Evolutionary conservation across 2,329 filamentous ascomycete species (phyloP).

Genomic region (Arachnopeziza araneosa): DNA sequence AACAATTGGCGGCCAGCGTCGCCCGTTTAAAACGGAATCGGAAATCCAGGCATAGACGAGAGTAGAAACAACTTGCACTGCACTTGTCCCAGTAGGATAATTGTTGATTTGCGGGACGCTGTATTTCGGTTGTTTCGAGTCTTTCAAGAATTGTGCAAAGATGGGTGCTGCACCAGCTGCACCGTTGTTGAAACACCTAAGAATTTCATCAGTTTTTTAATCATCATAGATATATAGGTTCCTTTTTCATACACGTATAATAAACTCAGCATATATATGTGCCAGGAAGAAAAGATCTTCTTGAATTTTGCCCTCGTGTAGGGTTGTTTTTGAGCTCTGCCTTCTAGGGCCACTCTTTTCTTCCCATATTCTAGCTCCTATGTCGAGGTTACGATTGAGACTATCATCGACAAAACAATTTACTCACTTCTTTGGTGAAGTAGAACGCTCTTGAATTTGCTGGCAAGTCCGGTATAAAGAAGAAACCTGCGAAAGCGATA

Average conservation of each 20-base stretch:
- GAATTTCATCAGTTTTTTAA: background rate
- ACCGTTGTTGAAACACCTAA: background rate
- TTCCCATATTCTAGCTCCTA: constrained; percentile 40
- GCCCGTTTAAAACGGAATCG: constrained; percentile 52
- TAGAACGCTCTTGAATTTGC: constrained; percentile 38
- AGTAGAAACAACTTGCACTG: constrained; percentile 46
- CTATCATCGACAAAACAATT: constrained; percentile 65
- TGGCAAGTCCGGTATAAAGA: constrained; percentile 41
- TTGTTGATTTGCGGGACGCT: constrained; percentile 46
- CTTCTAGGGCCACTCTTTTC: constrained; percentile 45
- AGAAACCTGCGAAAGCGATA: constrained; percentile 48
- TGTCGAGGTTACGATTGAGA: constrained; percentile 33
- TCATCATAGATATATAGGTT: background rate
- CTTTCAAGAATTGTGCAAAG: constrained; percentile 43
- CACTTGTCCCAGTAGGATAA: constrained; percentile 47
- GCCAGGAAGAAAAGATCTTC: constrained; percentile 37
- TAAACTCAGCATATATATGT: constrained; percentile 46
- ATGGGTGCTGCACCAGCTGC: background rate
- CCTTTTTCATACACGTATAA: constrained; percentile 45
- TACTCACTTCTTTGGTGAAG: constrained; percentile 36
- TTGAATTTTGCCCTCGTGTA: constrained; percentile 48
- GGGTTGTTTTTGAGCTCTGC: constrained; percentile 37
- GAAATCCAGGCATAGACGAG: constrained; percentile 67
- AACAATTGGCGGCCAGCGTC: constrained; percentile 55
- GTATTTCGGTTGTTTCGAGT: constrained; percentile 35